Conservation (phyloP, 2,329 filamentous ascomycete species). For the Plectosphaerella plurivora region DNA sequence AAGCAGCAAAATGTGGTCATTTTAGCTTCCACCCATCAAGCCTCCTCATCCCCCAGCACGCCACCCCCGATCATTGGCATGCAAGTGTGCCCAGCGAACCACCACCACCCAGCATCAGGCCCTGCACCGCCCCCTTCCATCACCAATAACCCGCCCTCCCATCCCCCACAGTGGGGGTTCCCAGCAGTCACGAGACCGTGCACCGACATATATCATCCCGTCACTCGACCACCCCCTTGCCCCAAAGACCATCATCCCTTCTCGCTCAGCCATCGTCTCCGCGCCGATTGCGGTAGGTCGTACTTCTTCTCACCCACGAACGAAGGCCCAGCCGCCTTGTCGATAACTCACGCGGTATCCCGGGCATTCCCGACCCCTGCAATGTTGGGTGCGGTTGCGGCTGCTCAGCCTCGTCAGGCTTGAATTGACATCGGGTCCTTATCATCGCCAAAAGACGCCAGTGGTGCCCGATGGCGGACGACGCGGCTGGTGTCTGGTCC, state of each 20-base stretch:
- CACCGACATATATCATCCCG: not conserved
- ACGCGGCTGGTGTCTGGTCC: no score
- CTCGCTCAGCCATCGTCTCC: not conserved
- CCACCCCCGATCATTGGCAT: not conserved
- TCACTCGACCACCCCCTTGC: not conserved
- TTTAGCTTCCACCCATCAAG: conserved; percentile 3
- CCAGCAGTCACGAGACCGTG: not conserved
- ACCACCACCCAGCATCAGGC: not conserved
- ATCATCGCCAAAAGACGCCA: no score
- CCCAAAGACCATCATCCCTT: not conserved
- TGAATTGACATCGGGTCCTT: not conserved
- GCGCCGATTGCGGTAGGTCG: not conserved
- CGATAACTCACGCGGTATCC: not conserved
- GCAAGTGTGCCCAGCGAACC: conserved; percentile 12
- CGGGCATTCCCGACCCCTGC: not conserved
- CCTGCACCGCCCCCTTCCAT: not conserved
- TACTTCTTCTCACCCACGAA: not conserved
- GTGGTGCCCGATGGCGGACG: no score
- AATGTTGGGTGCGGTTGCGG: not conserved
- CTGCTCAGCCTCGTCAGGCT: not conserved
- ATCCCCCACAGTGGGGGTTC: not conserved
- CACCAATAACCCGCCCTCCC: not conserved
- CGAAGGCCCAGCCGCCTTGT: not conserved
- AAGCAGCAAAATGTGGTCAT: not conserved
- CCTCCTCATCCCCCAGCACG: no score